A percentile compares a stretch with the other conserved stretches of the same genome.
These are phyloP conservation scores for Gymnopilus dilepis DNA, from an alignment of 768 basidiomycete genomes.

Conservation along the genomic window DNA sequence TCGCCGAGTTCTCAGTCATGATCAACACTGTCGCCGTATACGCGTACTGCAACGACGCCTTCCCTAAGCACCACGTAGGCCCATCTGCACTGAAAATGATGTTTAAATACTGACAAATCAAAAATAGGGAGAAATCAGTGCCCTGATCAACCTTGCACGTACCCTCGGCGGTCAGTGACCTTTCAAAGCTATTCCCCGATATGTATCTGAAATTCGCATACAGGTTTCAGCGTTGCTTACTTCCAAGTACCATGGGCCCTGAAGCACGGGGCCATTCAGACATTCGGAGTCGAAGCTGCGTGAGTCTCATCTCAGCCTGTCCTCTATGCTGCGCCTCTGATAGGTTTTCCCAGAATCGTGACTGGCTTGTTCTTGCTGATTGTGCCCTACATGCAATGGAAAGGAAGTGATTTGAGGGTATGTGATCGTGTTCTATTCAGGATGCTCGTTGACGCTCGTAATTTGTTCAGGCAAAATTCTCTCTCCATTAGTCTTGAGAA, in stretches of 20 bases:
- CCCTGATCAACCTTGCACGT: slow-evolving; percentile 64
- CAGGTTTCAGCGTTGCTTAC: slow-evolving; percentile 67
- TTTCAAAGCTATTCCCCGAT: not conserved
- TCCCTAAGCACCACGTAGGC: slow-evolving; percentile 34
- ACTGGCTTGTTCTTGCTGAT: slow-evolving; percentile 54
- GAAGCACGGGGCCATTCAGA: slow-evolving; percentile 63
- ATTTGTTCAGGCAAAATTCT: slow-evolving; percentile 5
- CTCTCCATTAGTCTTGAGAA: slow-evolving; percentile 5
- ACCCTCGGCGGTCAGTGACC: slow-evolving; percentile 49
- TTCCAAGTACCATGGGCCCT: slow-evolving; percentile 72
- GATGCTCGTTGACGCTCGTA: not conserved
- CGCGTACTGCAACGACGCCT: slow-evolving; percentile 44
- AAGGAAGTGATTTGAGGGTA: slow-evolving; percentile 53
- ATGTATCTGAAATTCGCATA: not conserved
- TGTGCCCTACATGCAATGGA: slow-evolving; percentile 56
- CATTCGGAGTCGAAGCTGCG: slow-evolving; percentile 68
- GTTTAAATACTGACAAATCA: not conserved
- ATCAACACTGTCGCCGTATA: slow-evolving; percentile 69
- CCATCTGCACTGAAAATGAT: not conserved
- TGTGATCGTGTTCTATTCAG: slow-evolving; percentile 20
- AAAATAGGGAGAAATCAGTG: slow-evolving; percentile 63
- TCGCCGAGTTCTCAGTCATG: slow-evolving; percentile 61
- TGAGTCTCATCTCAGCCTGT: slow-evolving; percentile 33
- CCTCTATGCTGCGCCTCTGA: not conserved
- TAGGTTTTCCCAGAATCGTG: slow-evolving; percentile 44